Base-by-base conservation (phyloP, 2,329 filamentous ascomycete genomes). In the Rosellinia necatrix region DNA sequence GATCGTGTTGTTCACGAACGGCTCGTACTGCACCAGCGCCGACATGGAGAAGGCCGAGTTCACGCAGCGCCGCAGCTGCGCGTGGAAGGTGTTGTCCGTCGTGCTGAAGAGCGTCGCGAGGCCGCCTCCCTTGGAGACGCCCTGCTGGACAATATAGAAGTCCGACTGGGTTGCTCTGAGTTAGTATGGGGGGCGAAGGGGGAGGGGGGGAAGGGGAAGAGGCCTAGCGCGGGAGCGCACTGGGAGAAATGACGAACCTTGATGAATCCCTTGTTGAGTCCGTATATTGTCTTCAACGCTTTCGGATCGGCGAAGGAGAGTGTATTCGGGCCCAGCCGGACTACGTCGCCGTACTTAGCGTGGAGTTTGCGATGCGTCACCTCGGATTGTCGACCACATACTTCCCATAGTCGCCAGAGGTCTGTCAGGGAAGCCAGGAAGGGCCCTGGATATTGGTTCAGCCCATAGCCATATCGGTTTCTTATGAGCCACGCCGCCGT, bases 1-100 rank as follows among this genome's bases (percentile, higher is more conserved):
- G 0, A 88, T 86, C 1, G 88, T 91, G 62, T 85, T 87, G 68
- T 91, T 88, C 35, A 94, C 89, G 30, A 91, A 86, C 0, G 90
- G 89, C 67, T 94, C 90, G 66, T 92, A 92, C 66, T 89, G 85
- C 19, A 92, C 84, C 2, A 93, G 76, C 0, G 87, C 82, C 8
- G 83, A 88, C 89, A 92, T 92, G 58, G 88, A 81, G 68, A 92
- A 93, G 4, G 88, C 89, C 58, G 81, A 83, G 72, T 89, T 92
- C 53, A 94, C 87, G 62, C 85, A 88, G 58, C 89, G 82, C 24
- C 89, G 83, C 68, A 92, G 87, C 65, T 86, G 83, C 35, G 87
- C 83, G 70, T 93, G 90, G 73, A 89, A 92, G 37, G 81, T 77
- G 61, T 92, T 89, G 70, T 90, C 84, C 6, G 83, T 86, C 0